Conservation (phyloP, 441 rosid species). For the Cnidoscolus chayamansa region DNA sequence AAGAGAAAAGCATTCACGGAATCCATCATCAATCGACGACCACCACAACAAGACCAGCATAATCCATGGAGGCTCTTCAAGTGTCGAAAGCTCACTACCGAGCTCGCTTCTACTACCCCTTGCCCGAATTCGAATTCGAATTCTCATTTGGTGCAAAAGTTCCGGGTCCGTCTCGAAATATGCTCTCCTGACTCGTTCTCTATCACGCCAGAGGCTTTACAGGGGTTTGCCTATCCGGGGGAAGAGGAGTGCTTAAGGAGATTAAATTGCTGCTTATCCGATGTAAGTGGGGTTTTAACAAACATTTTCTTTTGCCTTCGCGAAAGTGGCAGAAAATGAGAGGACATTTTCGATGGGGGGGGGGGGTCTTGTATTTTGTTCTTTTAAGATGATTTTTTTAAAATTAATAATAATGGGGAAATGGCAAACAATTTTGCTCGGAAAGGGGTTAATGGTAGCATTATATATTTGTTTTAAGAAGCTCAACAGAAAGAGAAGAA, state of each 20-base stretch:
- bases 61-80: conserved; percentile 61
- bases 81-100: conserved; percentile 55
- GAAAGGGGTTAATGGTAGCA: background rate
- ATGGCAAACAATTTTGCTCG: background rate
- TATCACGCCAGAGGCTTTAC: conserved; percentile 43
- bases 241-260: conserved; percentile 52
- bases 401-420: background rate
- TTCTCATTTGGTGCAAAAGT: conserved; percentile 35
- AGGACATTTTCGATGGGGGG: background rate
- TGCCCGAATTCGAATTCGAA: conserved; percentile 19
- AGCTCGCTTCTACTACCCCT: conserved; percentile 11
- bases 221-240: conserved; percentile 56
- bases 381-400: no score
- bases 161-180: conserved; percentile 73
- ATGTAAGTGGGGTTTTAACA: conserved; percentile 38
- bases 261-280: conserved; percentile 46
- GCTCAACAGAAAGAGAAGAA: background rate
- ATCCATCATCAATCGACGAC: conserved; percentile 22
- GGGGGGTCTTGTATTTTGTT: background rate
- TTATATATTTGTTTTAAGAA: background rate
- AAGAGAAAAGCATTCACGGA: conserved; percentile 54
- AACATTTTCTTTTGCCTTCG: background rate
- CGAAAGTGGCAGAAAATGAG: conserved; percentile 7
- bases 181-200: conserved; percentile 85
- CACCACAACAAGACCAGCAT: conserved; percentile 21